Conservation (phyloP, 2,329 filamentous ascomycete genomes). For the Biscogniauxia sp. region DNA sequence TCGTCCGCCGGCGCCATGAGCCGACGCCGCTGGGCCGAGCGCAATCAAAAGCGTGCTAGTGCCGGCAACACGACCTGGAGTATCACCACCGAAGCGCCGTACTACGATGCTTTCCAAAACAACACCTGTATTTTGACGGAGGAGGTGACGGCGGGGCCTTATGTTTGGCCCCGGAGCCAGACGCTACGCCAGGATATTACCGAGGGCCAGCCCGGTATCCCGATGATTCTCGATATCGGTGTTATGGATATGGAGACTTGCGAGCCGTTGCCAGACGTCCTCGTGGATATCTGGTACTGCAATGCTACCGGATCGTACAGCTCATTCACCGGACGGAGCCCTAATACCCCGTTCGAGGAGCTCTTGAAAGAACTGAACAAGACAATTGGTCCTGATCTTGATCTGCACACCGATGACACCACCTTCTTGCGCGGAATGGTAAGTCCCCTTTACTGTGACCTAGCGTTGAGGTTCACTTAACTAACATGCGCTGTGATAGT, state of each 20-base stretch:
- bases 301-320: constrained; percentile 33
- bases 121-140: constrained; percentile 20
- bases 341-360: constrained; percentile 29
- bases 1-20: constrained; percentile 21
- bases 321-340: constrained; percentile 28
- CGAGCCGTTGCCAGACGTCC: constrained; percentile 28
- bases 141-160: constrained; percentile 14
- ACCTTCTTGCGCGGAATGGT: constrained; percentile 29
- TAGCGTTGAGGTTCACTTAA: background rate
- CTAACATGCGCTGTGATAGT: constrained; percentile 5
- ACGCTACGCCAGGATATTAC: constrained; percentile 33
- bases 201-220: constrained; percentile 33
- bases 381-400: constrained; percentile 20
- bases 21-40: constrained; percentile 18
- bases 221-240: constrained; percentile 33
- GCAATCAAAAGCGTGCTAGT: constrained; percentile 16
- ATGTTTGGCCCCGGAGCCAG: constrained; percentile 25
- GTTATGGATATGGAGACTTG: constrained; percentile 34
- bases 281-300: constrained; percentile 35
- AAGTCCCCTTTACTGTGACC: background rate
- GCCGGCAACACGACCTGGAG: constrained; percentile 18
- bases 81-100: constrained; percentile 21
- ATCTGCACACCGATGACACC: constrained; percentile 30
- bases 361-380: constrained; percentile 31
- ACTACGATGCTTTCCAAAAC: constrained; percentile 18